Percentiles rank a stretch among this genome's conserved stretches.
Conservation (phyloP, 1,284 basidiomycete species). For the Cronartium ribicola region DNA sequence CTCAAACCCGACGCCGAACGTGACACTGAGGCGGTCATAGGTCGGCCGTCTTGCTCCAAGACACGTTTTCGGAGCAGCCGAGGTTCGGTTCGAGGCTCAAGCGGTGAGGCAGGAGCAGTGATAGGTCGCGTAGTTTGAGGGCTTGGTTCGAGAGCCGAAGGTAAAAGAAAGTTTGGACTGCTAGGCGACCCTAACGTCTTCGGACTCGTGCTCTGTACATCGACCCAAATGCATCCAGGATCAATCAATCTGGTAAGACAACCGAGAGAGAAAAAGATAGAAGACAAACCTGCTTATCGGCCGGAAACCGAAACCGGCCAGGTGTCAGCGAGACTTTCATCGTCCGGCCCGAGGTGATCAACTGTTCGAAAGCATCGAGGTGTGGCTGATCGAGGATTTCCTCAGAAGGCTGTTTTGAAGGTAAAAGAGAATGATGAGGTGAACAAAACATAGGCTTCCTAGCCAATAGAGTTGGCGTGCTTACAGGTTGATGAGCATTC, state of each 20-base stretch:
- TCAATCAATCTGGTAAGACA: too few relatives aligned
- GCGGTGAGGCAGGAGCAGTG: neutral
- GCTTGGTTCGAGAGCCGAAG: neutral
- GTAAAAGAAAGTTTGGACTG: too few relatives aligned
- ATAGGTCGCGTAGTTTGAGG: neutral
- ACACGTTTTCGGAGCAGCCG: neutral
- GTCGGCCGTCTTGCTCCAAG: neutral
- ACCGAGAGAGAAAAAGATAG: neutral
- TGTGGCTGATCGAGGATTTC: neutral
- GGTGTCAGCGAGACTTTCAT: neutral
- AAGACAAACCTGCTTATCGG: neutral
- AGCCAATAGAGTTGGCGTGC: neutral
- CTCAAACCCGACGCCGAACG: neutral
- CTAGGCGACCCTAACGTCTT: too few relatives aligned
- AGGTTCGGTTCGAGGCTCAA: neutral
- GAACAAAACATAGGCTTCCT: neutral
- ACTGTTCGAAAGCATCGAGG: neutral
- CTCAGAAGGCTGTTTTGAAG: neutral
- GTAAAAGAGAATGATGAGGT: too few relatives aligned
- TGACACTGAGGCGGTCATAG: neutral
- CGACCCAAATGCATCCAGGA: too few relatives aligned
- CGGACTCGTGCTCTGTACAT: too few relatives aligned
- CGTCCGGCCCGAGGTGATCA: neutral
- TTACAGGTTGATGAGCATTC: neutral
- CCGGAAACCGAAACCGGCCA: neutral